Conservation (phyloP, 2,329 filamentous ascomycete species). For the Colletotrichum graminicola region DNA sequence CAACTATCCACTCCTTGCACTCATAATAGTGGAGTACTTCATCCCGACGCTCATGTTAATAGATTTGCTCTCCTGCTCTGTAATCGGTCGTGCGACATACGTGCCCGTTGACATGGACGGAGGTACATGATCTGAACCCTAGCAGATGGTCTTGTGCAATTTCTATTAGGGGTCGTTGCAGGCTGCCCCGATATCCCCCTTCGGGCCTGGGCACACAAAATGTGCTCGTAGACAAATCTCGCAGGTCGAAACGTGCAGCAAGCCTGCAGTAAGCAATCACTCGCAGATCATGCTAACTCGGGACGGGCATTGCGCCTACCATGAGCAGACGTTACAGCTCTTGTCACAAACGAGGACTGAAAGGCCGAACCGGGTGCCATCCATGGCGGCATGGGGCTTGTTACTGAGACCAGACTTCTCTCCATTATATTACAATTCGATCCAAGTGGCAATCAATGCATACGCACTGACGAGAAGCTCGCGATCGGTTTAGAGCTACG, state of each 20-base stretch:
- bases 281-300: neutral
- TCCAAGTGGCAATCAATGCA: slow-evolving; percentile 12
- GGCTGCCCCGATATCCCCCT: neutral
- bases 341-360: slow-evolving; percentile 26
- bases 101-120: neutral
- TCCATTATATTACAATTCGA: slow-evolving; percentile 24
- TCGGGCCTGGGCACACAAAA: neutral
- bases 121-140: too few species aligned
- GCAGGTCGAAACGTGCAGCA: neutral
- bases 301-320: neutral
- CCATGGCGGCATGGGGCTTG: neutral
- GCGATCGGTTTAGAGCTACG: slow-evolving; percentile 4
- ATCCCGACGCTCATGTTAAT: neutral
- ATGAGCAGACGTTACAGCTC: neutral
- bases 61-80: slow-evolving; percentile 12
- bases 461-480: slow-evolving; percentile 16
- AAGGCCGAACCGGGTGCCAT: neutral
- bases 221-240: neutral
- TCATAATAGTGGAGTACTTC: neutral
- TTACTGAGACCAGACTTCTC: neutral
- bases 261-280: neutral
- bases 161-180: neutral
- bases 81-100: slow-evolving; percentile 15
- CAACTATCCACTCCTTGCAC: slow-evolving; percentile 6
- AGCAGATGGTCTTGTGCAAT: slow-evolving; percentile 7